Evolutionary conservation across 306 rosid genomes (phyloP).

Genomic region (Cucurbita ficifolia): DNA sequence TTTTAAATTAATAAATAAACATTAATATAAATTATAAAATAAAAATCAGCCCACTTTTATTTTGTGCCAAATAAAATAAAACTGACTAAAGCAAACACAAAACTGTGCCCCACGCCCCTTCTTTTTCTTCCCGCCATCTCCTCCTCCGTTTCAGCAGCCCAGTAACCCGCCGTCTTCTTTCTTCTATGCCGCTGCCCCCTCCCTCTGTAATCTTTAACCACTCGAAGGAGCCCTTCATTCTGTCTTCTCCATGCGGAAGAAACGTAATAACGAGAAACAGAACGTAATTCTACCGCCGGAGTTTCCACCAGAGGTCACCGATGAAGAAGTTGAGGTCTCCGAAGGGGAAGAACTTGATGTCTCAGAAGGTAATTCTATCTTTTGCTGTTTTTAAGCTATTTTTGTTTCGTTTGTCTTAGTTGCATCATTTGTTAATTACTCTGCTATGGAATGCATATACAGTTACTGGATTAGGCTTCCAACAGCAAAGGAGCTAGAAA

Average conservation of each 20-base stretch:
- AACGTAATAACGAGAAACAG: constrained; percentile 16
- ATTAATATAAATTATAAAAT: too few species aligned
- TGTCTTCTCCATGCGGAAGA: constrained; percentile 27
- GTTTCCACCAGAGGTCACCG: constrained; percentile 72
- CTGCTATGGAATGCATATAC: constrained; percentile 12
- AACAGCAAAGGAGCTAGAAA: constrained; percentile 82
- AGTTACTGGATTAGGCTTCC: constrained; percentile 93
- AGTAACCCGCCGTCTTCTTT: too few species aligned
- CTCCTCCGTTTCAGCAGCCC: too few species aligned
- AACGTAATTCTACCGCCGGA: constrained; percentile 76
- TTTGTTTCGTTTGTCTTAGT: neutral
- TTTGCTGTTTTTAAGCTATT: too few species aligned
- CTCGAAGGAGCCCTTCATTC: neutral
- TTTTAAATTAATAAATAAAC: too few species aligned
- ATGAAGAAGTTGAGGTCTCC: constrained; percentile 72
- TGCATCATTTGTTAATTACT: neutral
- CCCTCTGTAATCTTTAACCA: neutral
- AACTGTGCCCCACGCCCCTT: too few species aligned
- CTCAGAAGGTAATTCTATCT: too few species aligned
- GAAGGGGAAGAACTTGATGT: constrained; percentile 44
- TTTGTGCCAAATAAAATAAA: too few species aligned
- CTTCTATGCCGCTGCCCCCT: too few species aligned
- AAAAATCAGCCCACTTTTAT: too few species aligned
- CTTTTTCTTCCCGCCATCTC: too few species aligned
- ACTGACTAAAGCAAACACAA: too few species aligned